Base-by-base conservation (phyloP, 1,284 basidiomycete genomes). In the Rhodofomes roseus region DNA sequence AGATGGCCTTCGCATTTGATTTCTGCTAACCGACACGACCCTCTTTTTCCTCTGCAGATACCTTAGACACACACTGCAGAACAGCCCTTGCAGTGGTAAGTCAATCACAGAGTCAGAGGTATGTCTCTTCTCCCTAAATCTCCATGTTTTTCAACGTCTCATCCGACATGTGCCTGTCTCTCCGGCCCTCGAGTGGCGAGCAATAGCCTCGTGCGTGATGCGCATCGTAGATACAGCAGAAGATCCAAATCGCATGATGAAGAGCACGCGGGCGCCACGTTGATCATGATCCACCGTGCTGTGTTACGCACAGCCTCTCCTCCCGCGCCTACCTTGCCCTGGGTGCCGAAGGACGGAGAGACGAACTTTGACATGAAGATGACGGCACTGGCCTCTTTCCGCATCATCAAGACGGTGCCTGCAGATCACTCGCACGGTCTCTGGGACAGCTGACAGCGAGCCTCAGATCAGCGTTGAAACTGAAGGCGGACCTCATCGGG, bases 281-380 rank as follows among this genome's bases (percentile, higher is more conserved):
- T 51, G 50, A 52, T 36, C 50, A 34, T 36, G 50, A 52, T 52
- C 50, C 34, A 14, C 50, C 22, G 29, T 34, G 29, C 31, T 52
- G 50, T 34, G 29, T 52, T 34, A 52, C 50, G 50, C 50, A 52
- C 50, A 52, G 50, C 50, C 50, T 36, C 50, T 16, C 50, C 50
- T 36, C 50, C 29, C 50, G n/a, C 31, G 31, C 14, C 46, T 48
- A 20, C n/a, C 25, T 14, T 1, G 46, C 25, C 25, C 12, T 16
- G 27, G 25, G 29, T 27, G 25, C 46, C 37, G 37, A 39, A 39
- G 12, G 7, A 39, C 9, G 37, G 37, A 39, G 4, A 16, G 37
- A 29, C 25, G 11, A 18, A 48, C 46, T 29, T 48, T 48, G 25
- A 18, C 23, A 29, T 14, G 12, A 14, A 29, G 14, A 29, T 29